Evolutionary conservation across 139 green algal species (phyloP), one percentile per base, ranked within the genome.

Genomic region (Chlamydomonas asymmetrica): DNA sequence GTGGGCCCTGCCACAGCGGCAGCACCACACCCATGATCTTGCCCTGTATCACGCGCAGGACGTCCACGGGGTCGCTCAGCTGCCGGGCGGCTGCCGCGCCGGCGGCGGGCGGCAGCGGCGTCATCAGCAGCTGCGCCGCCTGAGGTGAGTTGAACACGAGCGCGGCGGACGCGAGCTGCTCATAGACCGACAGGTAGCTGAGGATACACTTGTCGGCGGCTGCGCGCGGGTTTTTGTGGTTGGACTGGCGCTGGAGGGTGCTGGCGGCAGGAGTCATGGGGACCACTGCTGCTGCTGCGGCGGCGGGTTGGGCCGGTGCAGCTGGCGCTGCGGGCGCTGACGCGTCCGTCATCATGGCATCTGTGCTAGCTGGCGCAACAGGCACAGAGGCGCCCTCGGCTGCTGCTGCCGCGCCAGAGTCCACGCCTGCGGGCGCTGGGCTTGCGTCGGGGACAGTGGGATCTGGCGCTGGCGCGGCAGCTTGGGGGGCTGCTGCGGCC

Each of bases 1-100:
- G 43, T 29, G 81, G 76, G 82, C 90, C 82, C 29, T 75, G 79
- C 93, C 93, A 97, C 34, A 97, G 59, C 5, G 92, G 91, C 67
- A 96, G 78, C 56, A 95, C 86, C 16, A 88, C 85, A 1, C 71
- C 81, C 5, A 92, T 56, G 63, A 94, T 73, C 32, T 77, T 68
- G 23, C 65, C 66, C 73, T 92, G 88, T 61, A 93, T 25, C 49
- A 34, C 50, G 34, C 82, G 73, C 50, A 93, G 80, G 34, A 94
- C 86, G 13, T 67, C 67, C 37, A 81, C 65, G 0, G 82, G 61
- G 35, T 91, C 83, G 41, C 67, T 76, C 27, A 82, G 45, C 76
- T 84, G 78, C 2, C 56, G 41, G 20, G 59, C 38, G 31, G 65
- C 72, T 1, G 70, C 71, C 0, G 62, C 7, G 13, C 72, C 73